phyloP scores from a whole-genome alignment of 176 grass and related monocot genomes.

The Phyllostachys edulis region DNA sequence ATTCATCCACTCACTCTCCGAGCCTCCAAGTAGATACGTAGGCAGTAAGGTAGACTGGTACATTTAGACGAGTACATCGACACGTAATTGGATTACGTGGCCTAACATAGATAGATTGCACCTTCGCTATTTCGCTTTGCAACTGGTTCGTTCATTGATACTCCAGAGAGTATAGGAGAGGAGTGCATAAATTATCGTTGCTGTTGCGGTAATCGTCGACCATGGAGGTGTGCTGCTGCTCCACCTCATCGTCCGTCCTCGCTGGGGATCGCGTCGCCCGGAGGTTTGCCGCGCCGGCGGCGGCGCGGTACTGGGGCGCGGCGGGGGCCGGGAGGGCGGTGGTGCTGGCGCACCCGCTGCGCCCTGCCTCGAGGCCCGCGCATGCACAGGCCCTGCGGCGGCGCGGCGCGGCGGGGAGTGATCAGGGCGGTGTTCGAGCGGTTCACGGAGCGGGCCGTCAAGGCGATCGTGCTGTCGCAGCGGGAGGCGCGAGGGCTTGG shows the following conservation, averaged over 20 bases:
- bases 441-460: constrained; percentile 83
- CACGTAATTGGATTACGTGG: neutral
- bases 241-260: constrained; percentile 26
- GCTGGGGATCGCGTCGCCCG: neutral
- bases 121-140: neutral
- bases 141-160: neutral
- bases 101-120: neutral
- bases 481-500: constrained; percentile 77
- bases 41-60: neutral
- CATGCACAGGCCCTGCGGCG: neutral
- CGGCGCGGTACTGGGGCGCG: constrained; percentile 12
- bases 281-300: constrained; percentile 6
- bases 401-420: neutral
- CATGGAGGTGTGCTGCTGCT: constrained; percentile 61
- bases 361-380: neutral
- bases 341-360: constrained; percentile 35
- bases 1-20: neutral
- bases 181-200: neutral
- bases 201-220: neutral
- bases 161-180: too few species aligned
- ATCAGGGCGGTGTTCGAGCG: constrained; percentile 75
- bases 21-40: neutral
- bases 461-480: constrained; percentile 76
- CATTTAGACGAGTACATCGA: neutral
- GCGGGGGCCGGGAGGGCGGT: constrained; percentile 34